Evolutionary conservation across 805 yeast species (phyloP).

Genomic region (Metschnikowia lachancei): DNA sequence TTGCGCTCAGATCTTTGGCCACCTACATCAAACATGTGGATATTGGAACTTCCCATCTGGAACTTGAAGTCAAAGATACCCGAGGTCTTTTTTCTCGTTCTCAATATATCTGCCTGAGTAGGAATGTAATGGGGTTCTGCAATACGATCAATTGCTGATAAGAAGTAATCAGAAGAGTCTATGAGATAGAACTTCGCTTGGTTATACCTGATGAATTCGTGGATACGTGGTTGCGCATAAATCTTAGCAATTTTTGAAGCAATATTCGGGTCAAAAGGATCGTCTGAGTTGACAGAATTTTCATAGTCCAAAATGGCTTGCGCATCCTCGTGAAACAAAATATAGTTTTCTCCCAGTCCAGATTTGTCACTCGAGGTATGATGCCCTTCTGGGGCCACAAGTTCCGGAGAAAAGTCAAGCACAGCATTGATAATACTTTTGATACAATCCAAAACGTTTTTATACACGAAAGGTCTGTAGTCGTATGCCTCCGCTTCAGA

Average conservation of each 20-base stretch:
- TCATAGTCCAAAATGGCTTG: constrained; percentile 46
- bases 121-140: constrained; percentile 63
- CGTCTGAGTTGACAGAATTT: constrained; percentile 52
- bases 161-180: constrained; percentile 81
- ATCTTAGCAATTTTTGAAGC: constrained; percentile 50
- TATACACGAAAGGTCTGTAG: constrained; percentile 74
- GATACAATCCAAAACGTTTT: constrained; percentile 74
- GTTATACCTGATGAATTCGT: constrained; percentile 53
- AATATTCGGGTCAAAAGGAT: constrained; percentile 48
- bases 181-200: constrained; percentile 73
- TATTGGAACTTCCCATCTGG: constrained; percentile 58
- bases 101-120: constrained; percentile 68
- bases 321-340: constrained; percentile 31
- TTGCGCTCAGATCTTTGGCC: constrained; percentile 95
- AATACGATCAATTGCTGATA: constrained; percentile 64
- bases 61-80: constrained; percentile 86
- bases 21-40: constrained; percentile 74
- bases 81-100: constrained; percentile 88
- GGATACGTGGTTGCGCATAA: constrained; percentile 58
- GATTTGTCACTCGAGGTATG: not conserved
- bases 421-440: constrained; percentile 69
- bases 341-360: not conserved
- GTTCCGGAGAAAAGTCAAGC: constrained; percentile 44
- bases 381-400: constrained; percentile 27
- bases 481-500: constrained; percentile 67